phyloP scores from a whole-genome alignment of 805 yeast species.

The Yamadazyma scolyti region DNA sequence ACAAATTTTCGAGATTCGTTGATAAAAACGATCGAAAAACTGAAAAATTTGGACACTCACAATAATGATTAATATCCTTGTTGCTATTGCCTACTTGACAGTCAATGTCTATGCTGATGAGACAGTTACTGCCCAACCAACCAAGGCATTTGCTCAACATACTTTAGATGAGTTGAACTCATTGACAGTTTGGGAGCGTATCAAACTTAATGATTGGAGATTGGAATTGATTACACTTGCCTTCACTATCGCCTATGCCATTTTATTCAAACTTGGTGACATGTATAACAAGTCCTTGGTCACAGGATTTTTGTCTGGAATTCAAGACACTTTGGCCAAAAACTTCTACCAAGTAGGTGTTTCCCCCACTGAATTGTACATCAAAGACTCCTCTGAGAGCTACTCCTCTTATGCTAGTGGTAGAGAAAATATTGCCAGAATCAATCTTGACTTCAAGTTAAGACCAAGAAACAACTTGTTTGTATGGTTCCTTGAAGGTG shows the following conservation, averaged over 20 bases:
- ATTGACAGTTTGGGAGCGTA: slow-evolving; percentile 58
- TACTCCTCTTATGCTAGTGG: slow-evolving; percentile 84
- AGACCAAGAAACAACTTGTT: slow-evolving; percentile 78
- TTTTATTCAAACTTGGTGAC: slow-evolving; percentile 57
- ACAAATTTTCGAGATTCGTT: too few species aligned
- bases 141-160: slow-evolving; percentile 19
- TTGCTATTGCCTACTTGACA: slow-evolving; percentile 6
- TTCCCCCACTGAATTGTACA: slow-evolving; percentile 38
- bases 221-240: slow-evolving; percentile 60
- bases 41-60: too few species aligned
- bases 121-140: background rate
- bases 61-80: slow-evolving; percentile 5
- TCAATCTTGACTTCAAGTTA: slow-evolving; percentile 60
- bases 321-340: slow-evolving; percentile 50
- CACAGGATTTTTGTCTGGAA: slow-evolving; percentile 45
- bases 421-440: slow-evolving; percentile 66
- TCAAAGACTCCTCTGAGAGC: slow-evolving; percentile 61
- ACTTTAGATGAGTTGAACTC: slow-evolving; percentile 52
- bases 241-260: slow-evolving; percentile 46
- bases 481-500: slow-evolving; percentile 59
- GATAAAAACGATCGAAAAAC: too few species aligned
- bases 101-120: slow-evolving; percentile 5
- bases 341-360: slow-evolving; percentile 82
- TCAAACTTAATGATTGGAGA: slow-evolving; percentile 67
- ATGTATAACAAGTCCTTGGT: slow-evolving; percentile 55